Percentiles rank a stretch among this genome's conserved stretches.
These are phyloP conservation scores for Chlamydomonas eustigma DNA, from an alignment of 139 green algal species.

Conservation along the genomic window DNA sequence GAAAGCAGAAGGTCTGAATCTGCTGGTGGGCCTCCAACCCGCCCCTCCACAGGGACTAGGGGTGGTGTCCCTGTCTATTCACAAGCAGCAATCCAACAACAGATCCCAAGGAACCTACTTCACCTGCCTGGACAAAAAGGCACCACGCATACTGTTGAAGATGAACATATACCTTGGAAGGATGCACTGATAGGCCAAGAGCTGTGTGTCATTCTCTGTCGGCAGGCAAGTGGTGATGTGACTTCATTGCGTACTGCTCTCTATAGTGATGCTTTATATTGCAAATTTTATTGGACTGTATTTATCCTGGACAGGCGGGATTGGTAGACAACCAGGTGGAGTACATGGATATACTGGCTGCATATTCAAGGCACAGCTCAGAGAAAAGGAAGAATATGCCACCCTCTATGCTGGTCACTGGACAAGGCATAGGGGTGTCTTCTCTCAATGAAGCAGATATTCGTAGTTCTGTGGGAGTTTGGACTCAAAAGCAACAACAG, in stretches of 20 bases:
- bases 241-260: neutral
- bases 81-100: no score
- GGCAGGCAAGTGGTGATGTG: neutral
- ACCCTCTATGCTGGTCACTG: neutral
- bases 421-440: no score
- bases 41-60: no score
- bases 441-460: no score
- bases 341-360: neutral
- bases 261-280: neutral
- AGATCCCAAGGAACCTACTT: no score
- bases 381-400: neutral
- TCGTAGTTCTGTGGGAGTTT: no score
- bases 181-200: neutral
- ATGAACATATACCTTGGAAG: no score
- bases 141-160: neutral
- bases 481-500: no score
- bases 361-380: neutral
- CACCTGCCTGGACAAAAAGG: no score
- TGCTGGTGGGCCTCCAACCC: no score
- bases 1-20: no score
- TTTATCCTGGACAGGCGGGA: neutral
- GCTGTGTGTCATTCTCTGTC: neutral
- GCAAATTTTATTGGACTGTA: neutral
- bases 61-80: no score
- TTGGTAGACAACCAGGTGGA: neutral